Conservation (phyloP, 2,329 filamentous ascomycete genomes). For the Stagonosporopsis cucurbitacearum region DNA sequence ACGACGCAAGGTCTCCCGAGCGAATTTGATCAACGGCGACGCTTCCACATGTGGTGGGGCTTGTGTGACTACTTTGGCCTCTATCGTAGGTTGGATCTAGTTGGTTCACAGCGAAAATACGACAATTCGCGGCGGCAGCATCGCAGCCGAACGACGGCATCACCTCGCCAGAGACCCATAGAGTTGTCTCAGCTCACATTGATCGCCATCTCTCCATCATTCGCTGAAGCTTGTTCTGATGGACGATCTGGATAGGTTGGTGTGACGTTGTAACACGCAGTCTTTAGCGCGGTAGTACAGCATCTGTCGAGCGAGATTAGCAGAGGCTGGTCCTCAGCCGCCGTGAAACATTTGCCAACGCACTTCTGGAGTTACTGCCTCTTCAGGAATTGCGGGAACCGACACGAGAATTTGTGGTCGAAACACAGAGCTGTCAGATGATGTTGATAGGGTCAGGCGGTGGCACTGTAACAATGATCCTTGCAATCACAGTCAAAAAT, state of each 20-base stretch:
- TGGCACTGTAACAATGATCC: neutral
- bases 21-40: constrained; percentile 20
- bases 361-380: constrained; percentile 14
- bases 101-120: constrained; percentile 1
- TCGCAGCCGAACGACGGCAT: constrained; percentile 3
- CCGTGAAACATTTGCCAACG: constrained; percentile 38
- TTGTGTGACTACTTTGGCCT: constrained; percentile 18
- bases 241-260: constrained; percentile 1
- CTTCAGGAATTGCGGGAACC: constrained; percentile 6
- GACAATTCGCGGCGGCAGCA: neutral
- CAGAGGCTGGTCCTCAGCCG: constrained; percentile 10
- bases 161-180: constrained; percentile 4
- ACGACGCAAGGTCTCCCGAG: constrained; percentile 27
- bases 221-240: neutral
- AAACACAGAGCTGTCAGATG: constrained; percentile 17
- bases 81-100: neutral
- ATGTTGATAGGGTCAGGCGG: neutral
- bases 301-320: constrained; percentile 26
- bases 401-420: neutral
- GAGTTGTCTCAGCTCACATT: constrained; percentile 10
- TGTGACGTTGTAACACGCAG: constrained; percentile 28
- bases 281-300: constrained; percentile 26
- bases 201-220: constrained; percentile 4
- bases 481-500: neutral
- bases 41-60: constrained; percentile 12